Base-by-base conservation (phyloP, 2,329 filamentous ascomycete genomes). In the Penicillium thymicola region DNA sequence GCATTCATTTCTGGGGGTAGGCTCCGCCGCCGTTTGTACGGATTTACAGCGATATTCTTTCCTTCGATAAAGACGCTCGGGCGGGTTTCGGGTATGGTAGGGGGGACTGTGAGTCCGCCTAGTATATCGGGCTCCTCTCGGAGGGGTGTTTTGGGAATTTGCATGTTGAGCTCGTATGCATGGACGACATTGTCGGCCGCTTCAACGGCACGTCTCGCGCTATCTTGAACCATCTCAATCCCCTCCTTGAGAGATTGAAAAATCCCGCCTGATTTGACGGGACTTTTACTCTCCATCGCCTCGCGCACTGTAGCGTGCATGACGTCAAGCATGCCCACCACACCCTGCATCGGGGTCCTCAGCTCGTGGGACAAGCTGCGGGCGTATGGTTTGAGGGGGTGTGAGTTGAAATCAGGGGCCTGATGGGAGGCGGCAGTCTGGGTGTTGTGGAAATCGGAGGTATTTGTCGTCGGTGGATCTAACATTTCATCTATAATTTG, bases 171-270 rank as follows among this genome's bases (percentile, higher is more conserved):
- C 66, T 89, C 87, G 64, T 89, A 89, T 13, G 87, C 87, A 71
- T 89, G 86, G 10, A 90, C 87, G 18, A 90, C 86, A 63, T 90
- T 90, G 69, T 90, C 87, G 8, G 87, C 87, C 21, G 87, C 87
- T 71, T 89, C 87, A 4, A 90, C 85, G 2, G 87, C 87, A 58
- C 87, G 80, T 67, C 86, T 81, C 53, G 87, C 88, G 68, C 86
- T 89, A 67, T 89, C 87, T 80, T 90, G 87, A 43, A 89, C 85
- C 49, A 84, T 81, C 70, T 90, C 87, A 60, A 90, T 89, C 62
- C 87, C 88, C 58, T 84, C 82, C 68, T 85, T 87, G 51, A 90
- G 76, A 25, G 81, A 79, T 56, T 84, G 79, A 60, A 89, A 85
- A 42, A 89, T 78, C 56, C 77, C 73, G 30, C 81, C 78, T 5